These are phyloP conservation scores for Pythium oligandrum DNA, from an alignment of 352 stramenopile genomes.

Conservation along the genomic window DNA sequence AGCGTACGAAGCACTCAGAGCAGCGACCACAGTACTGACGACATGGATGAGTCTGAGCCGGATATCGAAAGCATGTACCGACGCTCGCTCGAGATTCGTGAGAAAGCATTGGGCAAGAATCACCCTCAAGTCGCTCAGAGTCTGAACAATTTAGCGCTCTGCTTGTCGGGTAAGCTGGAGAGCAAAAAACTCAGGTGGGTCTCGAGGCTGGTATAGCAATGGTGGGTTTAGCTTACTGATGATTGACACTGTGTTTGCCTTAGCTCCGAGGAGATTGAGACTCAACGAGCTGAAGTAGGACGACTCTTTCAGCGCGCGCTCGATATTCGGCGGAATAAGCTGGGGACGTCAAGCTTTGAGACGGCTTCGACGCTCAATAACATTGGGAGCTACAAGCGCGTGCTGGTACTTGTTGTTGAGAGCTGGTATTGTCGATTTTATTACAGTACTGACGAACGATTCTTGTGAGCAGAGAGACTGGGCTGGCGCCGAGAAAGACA, in stretches of 20 bases:
- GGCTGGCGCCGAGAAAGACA: slow-evolving; percentile 55
- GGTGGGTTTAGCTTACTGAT: slow-evolving; percentile 1
- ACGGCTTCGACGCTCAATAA: slow-evolving; percentile 80
- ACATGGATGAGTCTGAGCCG: slow-evolving; percentile 15
- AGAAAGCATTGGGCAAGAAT: slow-evolving; percentile 53
- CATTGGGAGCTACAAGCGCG: slow-evolving; percentile 78
- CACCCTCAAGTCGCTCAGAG: slow-evolving; percentile 78
- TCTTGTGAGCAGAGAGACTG: slow-evolving; percentile 41
- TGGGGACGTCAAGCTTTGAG: slow-evolving; percentile 77
- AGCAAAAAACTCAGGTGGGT: slow-evolving; percentile 46
- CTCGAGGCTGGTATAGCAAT: no score
- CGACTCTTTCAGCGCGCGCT: slow-evolving; percentile 60
- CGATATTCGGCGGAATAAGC: slow-evolving; percentile 57
- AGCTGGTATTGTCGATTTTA: background rate
- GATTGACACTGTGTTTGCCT: background rate
- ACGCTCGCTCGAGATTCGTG: slow-evolving; percentile 68
- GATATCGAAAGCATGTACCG: slow-evolving; percentile 77
- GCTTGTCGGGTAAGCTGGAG: slow-evolving; percentile 63
- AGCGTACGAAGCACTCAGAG: slow-evolving; percentile 8
- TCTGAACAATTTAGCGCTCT: slow-evolving; percentile 77
- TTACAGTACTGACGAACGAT: background rate
- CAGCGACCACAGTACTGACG: slow-evolving; percentile 11
- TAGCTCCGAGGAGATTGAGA: slow-evolving; percentile 23
- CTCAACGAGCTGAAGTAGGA: slow-evolving; percentile 47
- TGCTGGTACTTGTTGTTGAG: slow-evolving; percentile 32